Percentiles rank a stretch among this genome's conserved stretches.
These are phyloP conservation scores for Ceratocystis lukuohia DNA, from an alignment of 2,329 filamentous ascomycete genomes.

Conservation along the genomic window DNA sequence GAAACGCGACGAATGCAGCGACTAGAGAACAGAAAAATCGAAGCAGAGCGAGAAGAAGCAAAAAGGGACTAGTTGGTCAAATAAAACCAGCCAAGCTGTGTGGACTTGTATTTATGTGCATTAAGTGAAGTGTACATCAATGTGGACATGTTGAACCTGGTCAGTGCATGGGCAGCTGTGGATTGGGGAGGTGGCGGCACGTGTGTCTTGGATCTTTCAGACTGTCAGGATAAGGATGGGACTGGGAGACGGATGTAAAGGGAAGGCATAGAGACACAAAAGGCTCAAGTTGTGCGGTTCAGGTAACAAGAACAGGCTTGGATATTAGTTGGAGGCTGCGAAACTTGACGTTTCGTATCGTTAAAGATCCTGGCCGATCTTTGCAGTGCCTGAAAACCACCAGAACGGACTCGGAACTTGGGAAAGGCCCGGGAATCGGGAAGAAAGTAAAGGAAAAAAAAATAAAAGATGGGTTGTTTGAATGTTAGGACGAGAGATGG, in stretches of 20 bases:
- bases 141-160: not conserved
- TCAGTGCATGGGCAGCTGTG: not conserved
- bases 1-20: too few relatives aligned
- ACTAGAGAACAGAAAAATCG: not conserved
- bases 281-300: not conserved
- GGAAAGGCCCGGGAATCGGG: not conserved
- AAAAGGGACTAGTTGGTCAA: not conserved
- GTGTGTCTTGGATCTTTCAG: not conserved
- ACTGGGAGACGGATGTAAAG: not conserved
- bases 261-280: not conserved
- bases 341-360: slow-evolving; percentile 1
- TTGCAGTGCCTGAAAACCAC: not conserved
- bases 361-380: not conserved
- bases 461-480: not conserved
- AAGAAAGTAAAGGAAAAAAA: not conserved
- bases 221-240: not conserved
- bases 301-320: not conserved
- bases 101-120: not conserved
- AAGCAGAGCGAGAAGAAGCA: not conserved
- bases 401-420: not conserved
- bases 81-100: not conserved
- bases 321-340: not conserved
- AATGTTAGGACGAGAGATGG: not conserved
- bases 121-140: not conserved
- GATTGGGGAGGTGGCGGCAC: not conserved